phyloP scores from a whole-genome alignment of 805 yeast species.

The Teunomyces atbi region DNA sequence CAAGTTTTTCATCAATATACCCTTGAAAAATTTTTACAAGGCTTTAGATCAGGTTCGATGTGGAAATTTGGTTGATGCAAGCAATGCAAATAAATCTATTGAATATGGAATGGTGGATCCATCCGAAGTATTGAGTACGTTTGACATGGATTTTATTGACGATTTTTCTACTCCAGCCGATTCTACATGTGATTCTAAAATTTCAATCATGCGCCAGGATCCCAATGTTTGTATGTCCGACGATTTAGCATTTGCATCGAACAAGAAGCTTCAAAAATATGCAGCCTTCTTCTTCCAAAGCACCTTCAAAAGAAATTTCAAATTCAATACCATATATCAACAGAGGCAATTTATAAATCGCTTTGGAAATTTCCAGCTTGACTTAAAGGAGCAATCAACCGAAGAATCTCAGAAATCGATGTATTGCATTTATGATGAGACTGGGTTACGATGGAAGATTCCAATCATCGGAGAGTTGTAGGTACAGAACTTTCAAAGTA shows the following conservation, averaged over 20 bases:
- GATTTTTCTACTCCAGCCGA: not conserved
- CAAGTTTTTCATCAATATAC: constrained; percentile 43
- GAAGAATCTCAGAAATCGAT: constrained; percentile 7
- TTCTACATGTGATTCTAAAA: not conserved
- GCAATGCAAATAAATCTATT: not conserved
- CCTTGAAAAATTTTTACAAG: constrained; percentile 46
- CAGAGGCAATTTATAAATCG: constrained; percentile 40
- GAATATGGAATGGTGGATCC: constrained; percentile 20
- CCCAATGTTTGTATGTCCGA: not conserved
- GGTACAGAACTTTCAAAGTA: not conserved
- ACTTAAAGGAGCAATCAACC: not conserved
- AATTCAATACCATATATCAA: constrained; percentile 42
- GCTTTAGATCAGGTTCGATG: constrained; percentile 41
- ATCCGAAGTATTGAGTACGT: constrained; percentile 9
- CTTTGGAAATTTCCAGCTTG: constrained; percentile 37
- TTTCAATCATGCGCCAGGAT: not conserved
- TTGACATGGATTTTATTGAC: constrained; percentile 13
- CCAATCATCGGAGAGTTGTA: constrained; percentile 38
- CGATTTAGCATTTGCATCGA: no score
- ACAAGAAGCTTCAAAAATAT: constrained; percentile 22
- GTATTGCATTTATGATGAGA: constrained; percentile 31
- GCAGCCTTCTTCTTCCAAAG: constrained; percentile 35
- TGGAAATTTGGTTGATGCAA: constrained; percentile 14
- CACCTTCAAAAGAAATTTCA: constrained; percentile 31
- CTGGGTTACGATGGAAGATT: constrained; percentile 43